phyloP scores from a whole-genome alignment of 768 basidiomycete genomes.

The Podaxis sp. region DNA sequence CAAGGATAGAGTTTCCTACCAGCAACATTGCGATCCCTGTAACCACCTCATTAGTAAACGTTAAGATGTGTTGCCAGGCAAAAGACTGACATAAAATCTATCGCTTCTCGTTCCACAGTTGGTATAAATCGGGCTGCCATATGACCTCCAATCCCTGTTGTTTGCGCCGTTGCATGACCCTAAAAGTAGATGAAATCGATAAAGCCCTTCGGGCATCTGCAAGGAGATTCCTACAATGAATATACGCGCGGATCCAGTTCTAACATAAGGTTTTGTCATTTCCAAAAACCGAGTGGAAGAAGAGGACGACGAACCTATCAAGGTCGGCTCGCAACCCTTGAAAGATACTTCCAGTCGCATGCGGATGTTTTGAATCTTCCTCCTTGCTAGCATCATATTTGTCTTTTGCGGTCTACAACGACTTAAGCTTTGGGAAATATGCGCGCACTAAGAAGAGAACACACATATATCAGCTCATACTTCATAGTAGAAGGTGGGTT shows the following conservation, averaged over 20 bases:
- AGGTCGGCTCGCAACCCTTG: constrained; percentile 84
- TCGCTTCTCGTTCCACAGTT: constrained; percentile 92
- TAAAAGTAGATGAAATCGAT: constrained; percentile 21
- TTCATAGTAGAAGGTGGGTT: constrained; percentile 73
- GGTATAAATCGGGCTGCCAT: constrained; percentile 85
- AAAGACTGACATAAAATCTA: constrained; percentile 74
- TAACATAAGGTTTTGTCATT: constrained; percentile 21
- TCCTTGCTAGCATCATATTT: constrained; percentile 71
- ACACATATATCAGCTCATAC: constrained; percentile 82
- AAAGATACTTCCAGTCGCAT: constrained; percentile 76
- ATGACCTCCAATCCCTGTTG: constrained; percentile 71
- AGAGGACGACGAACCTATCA: constrained; percentile 53
- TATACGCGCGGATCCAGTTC: constrained; percentile 66
- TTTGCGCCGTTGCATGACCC: constrained; percentile 91
- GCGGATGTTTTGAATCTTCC: constrained; percentile 57
- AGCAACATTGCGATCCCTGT: constrained; percentile 77
- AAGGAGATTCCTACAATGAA: constrained; percentile 63
- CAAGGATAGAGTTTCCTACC: constrained; percentile 34
- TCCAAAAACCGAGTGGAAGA: not conserved
- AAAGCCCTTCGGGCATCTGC: not conserved
- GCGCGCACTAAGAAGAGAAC: constrained; percentile 16
- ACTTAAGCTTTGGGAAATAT: not conserved
- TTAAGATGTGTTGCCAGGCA: not conserved
- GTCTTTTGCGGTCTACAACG: constrained; percentile 62
- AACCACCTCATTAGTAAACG: not conserved